phyloP scores from a whole-genome alignment of 208 protist species.

The Leishmania arabica region DNA sequence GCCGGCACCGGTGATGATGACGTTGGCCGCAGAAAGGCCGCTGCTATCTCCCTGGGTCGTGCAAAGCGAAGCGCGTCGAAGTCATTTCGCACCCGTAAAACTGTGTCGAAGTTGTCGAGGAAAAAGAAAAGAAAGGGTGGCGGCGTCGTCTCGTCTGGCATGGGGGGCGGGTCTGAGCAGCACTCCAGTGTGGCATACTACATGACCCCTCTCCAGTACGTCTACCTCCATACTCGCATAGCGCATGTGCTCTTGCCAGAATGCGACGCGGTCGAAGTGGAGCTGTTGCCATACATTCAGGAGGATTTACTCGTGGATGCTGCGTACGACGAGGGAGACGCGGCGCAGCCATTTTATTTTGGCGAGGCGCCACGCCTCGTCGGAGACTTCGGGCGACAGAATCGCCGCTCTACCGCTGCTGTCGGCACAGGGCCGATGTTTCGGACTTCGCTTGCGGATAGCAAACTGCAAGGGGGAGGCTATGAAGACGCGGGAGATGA shows the following conservation, averaged over 20 bases:
- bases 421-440: neutral
- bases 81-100: constrained; percentile 2
- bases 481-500: constrained; percentile 13
- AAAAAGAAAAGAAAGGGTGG: constrained; percentile 15
- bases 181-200: constrained; percentile 36
- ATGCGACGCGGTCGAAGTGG: constrained; percentile 51
- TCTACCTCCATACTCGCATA: constrained; percentile 86
- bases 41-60: neutral
- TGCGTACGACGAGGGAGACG: constrained; percentile 40
- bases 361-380: constrained; percentile 38
- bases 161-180: constrained; percentile 11
- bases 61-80: neutral
- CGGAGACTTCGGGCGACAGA: constrained; percentile 10
- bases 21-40: neutral
- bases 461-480: neutral
- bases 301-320: constrained; percentile 74
- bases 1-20: neutral
- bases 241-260: constrained; percentile 70
- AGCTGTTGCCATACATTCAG: constrained; percentile 78
- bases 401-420: neutral
- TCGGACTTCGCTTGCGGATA: neutral
- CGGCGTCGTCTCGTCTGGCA: constrained; percentile 3
- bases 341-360: constrained; percentile 45
- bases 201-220: constrained; percentile 84
- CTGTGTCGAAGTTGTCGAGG: constrained; percentile 15